A percentile compares a stretch with the other conserved stretches of the same genome.
These are phyloP conservation scores for Capsicum chinense DNA, from an alignment of 257 asterid species.

Conservation along the genomic window DNA sequence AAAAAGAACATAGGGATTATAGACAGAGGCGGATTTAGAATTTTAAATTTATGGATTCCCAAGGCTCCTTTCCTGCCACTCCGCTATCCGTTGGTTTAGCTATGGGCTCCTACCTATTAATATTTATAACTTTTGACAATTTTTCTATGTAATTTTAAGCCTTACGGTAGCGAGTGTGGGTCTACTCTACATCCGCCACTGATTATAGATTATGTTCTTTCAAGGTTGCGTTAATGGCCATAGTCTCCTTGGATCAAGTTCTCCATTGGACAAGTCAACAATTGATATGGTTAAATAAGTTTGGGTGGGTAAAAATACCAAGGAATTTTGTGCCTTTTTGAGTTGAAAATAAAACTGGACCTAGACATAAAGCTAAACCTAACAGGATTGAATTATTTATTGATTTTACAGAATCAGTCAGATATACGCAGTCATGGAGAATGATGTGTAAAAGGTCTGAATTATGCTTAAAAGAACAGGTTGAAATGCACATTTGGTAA, in stretches of 20 bases:
- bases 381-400: not conserved
- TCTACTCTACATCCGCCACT: too few species aligned
- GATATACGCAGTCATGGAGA: constrained; percentile 23
- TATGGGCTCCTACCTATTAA: too few species aligned
- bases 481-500: constrained; percentile 12
- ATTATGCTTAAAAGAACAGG: not conserved
- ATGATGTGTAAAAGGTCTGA: not conserved
- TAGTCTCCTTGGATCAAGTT: not conserved
- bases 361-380: not conserved
- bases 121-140: too few species aligned
- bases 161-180: too few species aligned
- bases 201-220: not conserved
- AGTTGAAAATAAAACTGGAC: constrained; percentile 19
- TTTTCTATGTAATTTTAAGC: too few species aligned
- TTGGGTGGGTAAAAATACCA: constrained; percentile 12
- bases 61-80: too few species aligned
- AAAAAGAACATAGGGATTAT: not conserved
- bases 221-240: not conserved
- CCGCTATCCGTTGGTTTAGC: too few species aligned
- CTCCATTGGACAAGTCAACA: not conserved
- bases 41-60: too few species aligned
- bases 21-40: not conserved
- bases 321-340: not conserved
- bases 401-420: not conserved
- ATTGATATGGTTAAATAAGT: not conserved